Evolutionary conservation across 495 filamentous ascomycete species (phyloP), one percentile per base, ranked within the genome.

Genomic region (Hypomontagnella monticulosa): DNA sequence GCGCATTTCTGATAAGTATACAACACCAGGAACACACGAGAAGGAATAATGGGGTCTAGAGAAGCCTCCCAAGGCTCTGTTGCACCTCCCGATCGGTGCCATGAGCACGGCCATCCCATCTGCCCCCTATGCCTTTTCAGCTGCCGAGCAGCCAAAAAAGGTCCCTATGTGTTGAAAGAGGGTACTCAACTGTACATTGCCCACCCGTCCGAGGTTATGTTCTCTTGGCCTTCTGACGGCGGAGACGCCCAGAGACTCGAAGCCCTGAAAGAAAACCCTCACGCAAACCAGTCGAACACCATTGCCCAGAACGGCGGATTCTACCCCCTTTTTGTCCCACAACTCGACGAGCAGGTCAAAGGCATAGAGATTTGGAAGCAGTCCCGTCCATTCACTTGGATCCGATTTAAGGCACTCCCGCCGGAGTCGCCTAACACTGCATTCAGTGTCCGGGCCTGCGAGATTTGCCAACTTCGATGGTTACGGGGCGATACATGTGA

Each of bases 111-210:
- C 15, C 34, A 14, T 34, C 14, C 33, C 18, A 54, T 54, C 33
- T 54, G 50, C 23, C 50, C 50, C 7, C 8, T 11, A 12, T 54
- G 50, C n/a, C 34, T 54, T 0, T 40, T 54, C 23, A 42, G 30
- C 14, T 54, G 50, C 36, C 34, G 27, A n/a, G n/a, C 16, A 10
- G 37, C 15, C 50, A n/a, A n/a, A n/a, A n/a, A n/a, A n/a, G 7
- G 7, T 3, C 34, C 50, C 23, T 11, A 10, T 18, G 33, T 41
- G 11, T 1, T 54, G 50, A 34, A 14, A 14, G 50, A 54, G 11
- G 33, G 33, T n/a, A 7, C 15, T 2, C 27, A 41, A 3, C 7
- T 54, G 5, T 54, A 40, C 50, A 41, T 27, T 8, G 15, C 50
- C 16, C 14, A n/a, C 15, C 34, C 50, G 4, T 1, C n/a, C 4